Percentiles rank a stretch among this genome's conserved stretches.
These are phyloP conservation scores for Xylariaceae sp. DNA, from an alignment of 2,329 filamentous ascomycete species.

Conservation along the genomic window DNA sequence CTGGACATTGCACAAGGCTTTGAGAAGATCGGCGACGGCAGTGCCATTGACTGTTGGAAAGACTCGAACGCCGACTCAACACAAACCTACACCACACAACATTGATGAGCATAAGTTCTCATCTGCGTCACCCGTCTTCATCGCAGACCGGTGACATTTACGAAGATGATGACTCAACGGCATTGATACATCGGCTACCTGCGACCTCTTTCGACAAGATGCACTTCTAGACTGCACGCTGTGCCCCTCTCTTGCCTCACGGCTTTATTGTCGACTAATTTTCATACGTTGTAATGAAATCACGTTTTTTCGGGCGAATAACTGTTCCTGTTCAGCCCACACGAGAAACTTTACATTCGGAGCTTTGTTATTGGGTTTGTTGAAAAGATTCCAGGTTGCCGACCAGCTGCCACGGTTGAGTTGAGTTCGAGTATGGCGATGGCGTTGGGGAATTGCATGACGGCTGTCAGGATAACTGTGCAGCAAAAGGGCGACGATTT, in stretches of 20 bases:
- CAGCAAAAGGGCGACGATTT: neutral
- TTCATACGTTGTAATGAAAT: slow-evolving; percentile 21
- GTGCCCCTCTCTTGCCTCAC: slow-evolving; percentile 27
- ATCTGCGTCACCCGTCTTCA: slow-evolving; percentile 26
- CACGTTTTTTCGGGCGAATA: slow-evolving; percentile 13
- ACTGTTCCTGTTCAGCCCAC: slow-evolving; percentile 19
- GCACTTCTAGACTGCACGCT: slow-evolving; percentile 12
- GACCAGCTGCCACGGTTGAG: slow-evolving; percentile 4
- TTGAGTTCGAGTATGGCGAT: slow-evolving; percentile 8
- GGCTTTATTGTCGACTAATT: slow-evolving; percentile 31
- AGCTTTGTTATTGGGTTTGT: slow-evolving; percentile 20
- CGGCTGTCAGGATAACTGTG: slow-evolving; percentile 4
- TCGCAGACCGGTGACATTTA: slow-evolving; percentile 13
- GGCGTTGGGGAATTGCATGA: slow-evolving; percentile 16
- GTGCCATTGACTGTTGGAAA: slow-evolving; percentile 28
- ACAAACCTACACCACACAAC: slow-evolving; percentile 34
- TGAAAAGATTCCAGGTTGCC: slow-evolving; percentile 5
- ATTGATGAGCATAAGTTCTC: slow-evolving; percentile 1
- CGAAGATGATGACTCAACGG: slow-evolving; percentile 17
- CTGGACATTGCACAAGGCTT: slow-evolving; percentile 73
- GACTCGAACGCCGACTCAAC: slow-evolving; percentile 33
- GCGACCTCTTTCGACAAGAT: neutral
- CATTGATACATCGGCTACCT: slow-evolving; percentile 8
- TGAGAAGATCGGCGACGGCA: slow-evolving; percentile 61
- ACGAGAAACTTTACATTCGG: slow-evolving; percentile 17